Evolutionary conservation across 1,284 basidiomycete genomes (phyloP), one percentile per base, ranked within the genome.

Genomic region (Leccinum proliferum): DNA sequence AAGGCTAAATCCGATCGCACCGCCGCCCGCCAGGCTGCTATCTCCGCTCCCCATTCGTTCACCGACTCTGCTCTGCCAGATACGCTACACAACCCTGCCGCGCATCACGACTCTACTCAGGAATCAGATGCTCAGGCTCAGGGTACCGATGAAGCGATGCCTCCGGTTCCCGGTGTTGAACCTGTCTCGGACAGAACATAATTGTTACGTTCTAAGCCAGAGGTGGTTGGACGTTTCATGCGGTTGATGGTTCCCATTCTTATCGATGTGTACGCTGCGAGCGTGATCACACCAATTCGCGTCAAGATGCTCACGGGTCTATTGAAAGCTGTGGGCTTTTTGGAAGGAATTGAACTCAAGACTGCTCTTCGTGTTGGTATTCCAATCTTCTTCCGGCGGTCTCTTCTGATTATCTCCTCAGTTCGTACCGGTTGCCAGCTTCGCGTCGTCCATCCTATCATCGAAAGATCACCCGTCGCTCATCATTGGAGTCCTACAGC

Each of bases 211-310:
- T 87, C 86, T 1, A 89, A 92, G 64, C 82, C 89, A 10, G 82
- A 80, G 5, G 84, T 93, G n/a, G 87, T 96, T 60, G 85, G 84
- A 34, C 84, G 87, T 34, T 97, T 94, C 75, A 90, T 93, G 85
- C 86, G 86, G 50, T 79, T 95, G 18, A 87, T 94, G 69, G 87
- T 96, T 1, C 96, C 96, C 1, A 94, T 96, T 57, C 81, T 98
- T 59, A 89, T 97, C 62, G 95, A 98, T 69, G 95, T 98, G 8
- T 98, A 96, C 75, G 90, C 94, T 21, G 95, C 96, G 10, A 96
- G 93, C 69, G 94, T 98, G 39, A 88, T 89, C 60, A 86, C 88
- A 0, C 87, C 92, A 6, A 88, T 97, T 3, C 83, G 95, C 63
- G 86, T 90, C 58, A 96, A 96, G 78, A 92, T 93, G 0, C 79